Percentiles rank a stretch among this genome's conserved stretches.
These are phyloP conservation scores for Peronospora tabacina DNA, from an alignment of 352 stramenopile species.

Conservation along the genomic window DNA sequence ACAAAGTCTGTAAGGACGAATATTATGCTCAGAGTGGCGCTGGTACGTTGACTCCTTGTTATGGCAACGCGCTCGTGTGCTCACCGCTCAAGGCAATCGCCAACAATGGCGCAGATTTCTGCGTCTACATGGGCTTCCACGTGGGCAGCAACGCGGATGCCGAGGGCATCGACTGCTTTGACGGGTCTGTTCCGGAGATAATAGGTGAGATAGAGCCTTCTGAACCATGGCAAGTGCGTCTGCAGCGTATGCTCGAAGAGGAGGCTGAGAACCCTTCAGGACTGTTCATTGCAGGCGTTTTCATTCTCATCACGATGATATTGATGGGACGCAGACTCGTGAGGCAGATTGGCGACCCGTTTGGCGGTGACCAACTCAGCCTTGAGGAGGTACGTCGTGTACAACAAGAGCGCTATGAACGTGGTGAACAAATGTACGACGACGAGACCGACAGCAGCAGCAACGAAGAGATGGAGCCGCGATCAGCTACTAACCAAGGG, in stretches of 20 bases:
- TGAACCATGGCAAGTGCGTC: conserved; percentile 45
- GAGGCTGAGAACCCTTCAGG: conserved; percentile 62
- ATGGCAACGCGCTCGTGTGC: conserved; percentile 76
- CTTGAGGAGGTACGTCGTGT: conserved; percentile 61
- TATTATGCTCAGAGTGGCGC: conserved; percentile 63
- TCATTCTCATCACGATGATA: conserved; percentile 47
- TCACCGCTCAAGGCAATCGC: conserved; percentile 60
- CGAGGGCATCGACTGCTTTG: conserved; percentile 75
- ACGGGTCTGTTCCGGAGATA: conserved; percentile 60
- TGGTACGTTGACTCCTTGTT: conserved; percentile 62
- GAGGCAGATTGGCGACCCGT: conserved; percentile 38
- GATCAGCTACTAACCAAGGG: conserved; percentile 1
- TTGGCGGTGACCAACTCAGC: conserved; percentile 45
- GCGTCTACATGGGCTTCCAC: conserved; percentile 72
- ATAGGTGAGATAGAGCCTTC: conserved; percentile 46
- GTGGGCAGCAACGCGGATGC: conserved; percentile 53
- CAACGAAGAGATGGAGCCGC: conserved; percentile 14
- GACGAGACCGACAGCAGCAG: conserved; percentile 56
- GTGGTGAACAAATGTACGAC: conserved; percentile 30
- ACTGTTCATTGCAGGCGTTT: conserved; percentile 53
- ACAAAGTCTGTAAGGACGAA: conserved; percentile 54
- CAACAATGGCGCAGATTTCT: conserved; percentile 51
- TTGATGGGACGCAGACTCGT: conserved; percentile 43
- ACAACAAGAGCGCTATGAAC: conserved; percentile 67
- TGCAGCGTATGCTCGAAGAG: conserved; percentile 55